Evolutionary conservation across 2,329 filamentous ascomycete genomes (phyloP), one percentile per base, ranked within the genome.

Genomic region (Ophioceras dolichostomum): DNA sequence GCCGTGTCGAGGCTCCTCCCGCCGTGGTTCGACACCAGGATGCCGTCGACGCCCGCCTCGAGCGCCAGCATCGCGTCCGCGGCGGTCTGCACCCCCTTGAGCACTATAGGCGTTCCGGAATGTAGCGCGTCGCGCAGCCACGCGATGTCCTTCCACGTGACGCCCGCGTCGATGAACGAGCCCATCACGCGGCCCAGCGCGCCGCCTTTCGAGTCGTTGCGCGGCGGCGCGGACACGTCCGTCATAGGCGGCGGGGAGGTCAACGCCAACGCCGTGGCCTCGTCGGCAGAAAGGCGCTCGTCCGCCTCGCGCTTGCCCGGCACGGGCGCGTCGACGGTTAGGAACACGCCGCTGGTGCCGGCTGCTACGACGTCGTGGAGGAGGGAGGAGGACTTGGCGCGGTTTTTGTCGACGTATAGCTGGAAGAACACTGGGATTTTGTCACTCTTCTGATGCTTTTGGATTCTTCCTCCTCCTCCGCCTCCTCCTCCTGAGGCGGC

Each of bases 11-110:
- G 48, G 36, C 57, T 65, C 28, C 80, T 56, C 0, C 80, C 80
- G 2, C 79, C 81, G 51, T 86, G 81, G 46, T 86, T 86, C 12
- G 68, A 73, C 2, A 85, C 61, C 2, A 85, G 67, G 34, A 86
- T 80, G 0, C 74, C 80, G 45, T 84, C 73, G 3, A 73, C 70
- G 0, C 76, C 78, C 10, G 65, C 49, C 36, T 79, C 65, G 26
- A 76, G 64, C 2, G 75, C 75, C 45, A 61, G 65, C 37, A 65
- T 60, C 12, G 79, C 79, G 53, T 86, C 81, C 29, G 64, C 61
- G 0, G 73, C 69, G 12, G 69, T 73, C 58, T 84, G 78, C n/a
- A 86, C 71, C 0, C 80, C 80, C 54, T 85, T 86, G 19, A 85
- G 34, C 44, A 78, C 59, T 62, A 84, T 45, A 49, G 76, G 60